Evolutionary conservation across 2,329 filamentous ascomycete genomes (phyloP), one percentile per base, ranked within the genome.

Genomic region (Elsinoe ampelina): DNA sequence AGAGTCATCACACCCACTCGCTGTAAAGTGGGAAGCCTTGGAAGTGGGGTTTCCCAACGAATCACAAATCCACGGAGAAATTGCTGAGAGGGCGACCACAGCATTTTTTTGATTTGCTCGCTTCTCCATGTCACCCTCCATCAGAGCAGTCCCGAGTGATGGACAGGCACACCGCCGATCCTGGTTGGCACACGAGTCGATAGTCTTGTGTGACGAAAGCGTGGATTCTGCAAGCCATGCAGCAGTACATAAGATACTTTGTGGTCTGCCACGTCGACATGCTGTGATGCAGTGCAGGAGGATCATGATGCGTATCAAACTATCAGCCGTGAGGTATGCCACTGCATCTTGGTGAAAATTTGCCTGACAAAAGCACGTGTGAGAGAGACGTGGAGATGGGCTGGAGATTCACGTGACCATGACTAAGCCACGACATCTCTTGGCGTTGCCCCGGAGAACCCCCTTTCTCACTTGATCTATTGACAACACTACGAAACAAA

Each of bases 121-220:
- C 48, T 52, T 52, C 26, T 34, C 34, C 32, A 34, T 52, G 48
- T 38, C 34, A 22, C 48, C 48, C 32, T 20, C 34, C 34, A 35
- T 39, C 48, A 38, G 26, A 32, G 32, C 32, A 10, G 32, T 52
- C 45, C 45, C 45, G 45, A 39, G 48, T 39, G 48, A 52, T 52
- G 34, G 48, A 52, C 48, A 52, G 48, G 48, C 19, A 52, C 48
- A 19, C 48, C 34, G 48, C 48, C 48, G 48, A 52, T 52, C 48
- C 48, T 52, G 48, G 48, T 52, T 52, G 48, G 48, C 35, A 36
- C 35, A 13, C 12, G 17, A 32, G 32, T 52, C 48, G 35, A 52
- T 52, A 52, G 48, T 35, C 48, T 6, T 50, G 45, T 50, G 45
- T 34, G 20, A 34, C 15, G 26, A 22, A 30, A 50, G 45, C 3